Conservation (phyloP, 129 eudicot genomes). For the Lonicera japonica region DNA sequence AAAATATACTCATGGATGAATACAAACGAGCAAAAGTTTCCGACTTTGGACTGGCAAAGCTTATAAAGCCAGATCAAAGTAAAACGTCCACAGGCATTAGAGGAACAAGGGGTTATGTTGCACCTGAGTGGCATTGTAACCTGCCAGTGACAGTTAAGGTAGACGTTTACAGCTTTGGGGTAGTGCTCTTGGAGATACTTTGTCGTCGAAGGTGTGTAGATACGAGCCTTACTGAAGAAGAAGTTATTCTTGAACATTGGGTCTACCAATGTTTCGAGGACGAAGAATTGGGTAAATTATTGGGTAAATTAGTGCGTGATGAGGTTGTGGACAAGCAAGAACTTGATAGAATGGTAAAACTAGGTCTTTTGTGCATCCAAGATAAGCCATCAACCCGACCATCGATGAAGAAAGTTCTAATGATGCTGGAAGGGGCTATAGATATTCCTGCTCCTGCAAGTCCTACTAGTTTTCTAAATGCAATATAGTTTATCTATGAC, state of each 20-base stretch:
- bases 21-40: too few relatives aligned
- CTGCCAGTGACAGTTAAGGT: not conserved
- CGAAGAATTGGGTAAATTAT: too few relatives aligned
- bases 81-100: too few relatives aligned
- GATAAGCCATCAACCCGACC: not conserved
- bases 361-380: constrained; percentile 1
- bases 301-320: not conserved
- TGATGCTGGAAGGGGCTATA: not conserved
- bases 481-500: not conserved
- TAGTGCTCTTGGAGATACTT: not conserved
- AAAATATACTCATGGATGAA: too few relatives aligned
- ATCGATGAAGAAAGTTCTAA: not conserved
- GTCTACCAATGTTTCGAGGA: not conserved
- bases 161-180: too few relatives aligned
- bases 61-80: too few relatives aligned
- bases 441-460: not conserved
- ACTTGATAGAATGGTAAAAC: not conserved
- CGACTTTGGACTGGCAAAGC: too few relatives aligned
- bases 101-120: too few relatives aligned
- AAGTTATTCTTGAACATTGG: not conserved
- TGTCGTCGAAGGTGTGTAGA: not conserved
- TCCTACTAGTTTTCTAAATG: not conserved
- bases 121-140: not conserved
- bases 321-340: not conserved
- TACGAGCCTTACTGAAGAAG: not conserved